Evolutionary conservation across 768 basidiomycete genomes (phyloP), one percentile per base, ranked within the genome.

Genomic region (Pisolithus marmoratus): DNA sequence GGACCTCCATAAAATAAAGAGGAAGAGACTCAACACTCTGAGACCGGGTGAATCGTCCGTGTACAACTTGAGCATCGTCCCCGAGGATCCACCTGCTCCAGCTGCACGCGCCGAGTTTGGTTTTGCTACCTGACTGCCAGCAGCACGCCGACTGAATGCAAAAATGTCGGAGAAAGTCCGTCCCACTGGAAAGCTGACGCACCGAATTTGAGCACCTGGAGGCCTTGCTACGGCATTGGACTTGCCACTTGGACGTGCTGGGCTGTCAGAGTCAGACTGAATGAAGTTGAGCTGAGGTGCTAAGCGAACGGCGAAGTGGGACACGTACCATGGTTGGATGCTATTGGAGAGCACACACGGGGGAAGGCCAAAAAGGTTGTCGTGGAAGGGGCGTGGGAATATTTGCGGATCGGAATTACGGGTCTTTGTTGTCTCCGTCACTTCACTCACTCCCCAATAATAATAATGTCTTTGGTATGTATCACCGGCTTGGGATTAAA

Each of bases 21-120:
- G 48, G 23, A 8, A 54, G 42, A 37, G 38, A 46, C 87, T 94
- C 68, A 68, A 98, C 96, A 99, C 92, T 79, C 94, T 84, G 50
- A 99, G 80, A 22, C 96, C 96, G 44, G 91, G 92, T 53, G 94
- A 94, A 66, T 97, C 96, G 67, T 97, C 95, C 37, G 96, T 98
- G 82, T 98, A 98, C 4, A 99, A 79, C 74, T 91, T 93, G 64
- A 99, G 82, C 96, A 99, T 98, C 52, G 96, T 99, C 75, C 92
- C 95, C 52, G 87, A 91, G 36, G 90, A 94, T 50, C 96, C 96
- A 49, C 96, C 96, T 52, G 93, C 93, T 38, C 95, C 94, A 24
- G 94, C 93, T 38, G 93, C 85, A 53, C 94, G 86, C 27, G 85
- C 69, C 1, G 92, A 94, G 66, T 93, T 94, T 23, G 94, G 92